phyloP scores from a whole-genome alignment of 176 grass and related monocot species.

The Triticum urartu region DNA sequence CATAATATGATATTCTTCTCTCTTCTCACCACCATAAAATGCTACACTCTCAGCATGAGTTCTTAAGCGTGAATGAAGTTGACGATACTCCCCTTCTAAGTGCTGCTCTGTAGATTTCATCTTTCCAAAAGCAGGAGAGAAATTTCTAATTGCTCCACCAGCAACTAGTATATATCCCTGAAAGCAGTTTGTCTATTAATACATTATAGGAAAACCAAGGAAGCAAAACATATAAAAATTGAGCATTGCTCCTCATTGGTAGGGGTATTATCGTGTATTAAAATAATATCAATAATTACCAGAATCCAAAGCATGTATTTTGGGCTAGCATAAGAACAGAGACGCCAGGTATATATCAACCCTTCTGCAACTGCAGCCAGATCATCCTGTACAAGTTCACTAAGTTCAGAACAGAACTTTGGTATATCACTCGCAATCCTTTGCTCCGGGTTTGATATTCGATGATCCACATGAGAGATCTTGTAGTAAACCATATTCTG shows the following conservation, averaged over 20 bases:
- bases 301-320: conserved; percentile 97
- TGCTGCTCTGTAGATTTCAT: conserved; percentile 95
- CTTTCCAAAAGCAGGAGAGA: conserved; percentile 95
- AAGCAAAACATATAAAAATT: neutral
- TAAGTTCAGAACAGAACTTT: conserved; percentile 92
- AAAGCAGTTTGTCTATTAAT: conserved; percentile 39
- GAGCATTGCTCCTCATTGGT: neutral
- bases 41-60: conserved; percentile 98
- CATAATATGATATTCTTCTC: conserved; percentile 86
- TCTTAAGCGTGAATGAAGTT: conserved; percentile 91
- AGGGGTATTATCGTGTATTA: neutral
- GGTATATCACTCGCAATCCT: conserved; percentile 97
- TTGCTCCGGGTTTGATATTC: conserved; percentile 88
- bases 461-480: conserved; percentile 92
- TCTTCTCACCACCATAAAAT: conserved; percentile 94
- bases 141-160: conserved; percentile 80
- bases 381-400: conserved; percentile 98
- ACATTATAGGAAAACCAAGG: conserved; percentile 14
- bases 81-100: conserved; percentile 95
- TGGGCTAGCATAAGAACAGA: conserved; percentile 99
- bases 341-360: conserved; percentile 90
- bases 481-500: conserved; percentile 99
- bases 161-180: conserved; percentile 95
- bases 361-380: conserved; percentile 90
- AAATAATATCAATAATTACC: conserved; percentile 49